A percentile compares a stretch with the other conserved stretches of the same genome.
These are phyloP conservation scores for Trametes punicea DNA, from an alignment of 768 basidiomycete species.

Conservation along the genomic window DNA sequence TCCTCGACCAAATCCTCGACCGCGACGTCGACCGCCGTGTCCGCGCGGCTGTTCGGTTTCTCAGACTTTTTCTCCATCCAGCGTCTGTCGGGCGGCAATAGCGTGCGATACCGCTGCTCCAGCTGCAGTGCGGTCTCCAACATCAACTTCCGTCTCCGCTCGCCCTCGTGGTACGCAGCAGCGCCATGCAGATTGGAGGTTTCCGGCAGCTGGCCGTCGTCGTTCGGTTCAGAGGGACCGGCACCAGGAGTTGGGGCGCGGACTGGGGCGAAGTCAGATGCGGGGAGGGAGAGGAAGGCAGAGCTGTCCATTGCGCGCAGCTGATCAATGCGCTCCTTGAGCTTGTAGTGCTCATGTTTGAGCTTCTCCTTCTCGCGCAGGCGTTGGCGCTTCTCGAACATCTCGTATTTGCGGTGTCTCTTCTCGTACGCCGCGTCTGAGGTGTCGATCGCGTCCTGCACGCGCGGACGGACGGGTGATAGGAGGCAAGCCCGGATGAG, in stretches of 20 bases:
- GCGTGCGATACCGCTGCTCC: conserved; percentile 70
- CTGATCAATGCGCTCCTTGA: conserved; percentile 86
- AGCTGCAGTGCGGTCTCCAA: conserved; percentile 60
- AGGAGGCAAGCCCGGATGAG: neutral
- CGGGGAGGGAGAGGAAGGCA: conserved; percentile 63
- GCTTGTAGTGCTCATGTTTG: conserved; percentile 87
- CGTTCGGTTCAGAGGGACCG: conserved; percentile 20
- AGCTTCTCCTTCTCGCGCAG: conserved; percentile 89
- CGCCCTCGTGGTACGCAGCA: conserved; percentile 54
- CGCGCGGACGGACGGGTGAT: neutral
- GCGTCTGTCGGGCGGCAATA: conserved; percentile 60
- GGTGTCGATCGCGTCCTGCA: conserved; percentile 58
- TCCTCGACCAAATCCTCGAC: conserved; percentile 5
- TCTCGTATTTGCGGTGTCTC: conserved; percentile 83
- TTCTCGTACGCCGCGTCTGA: conserved; percentile 80
- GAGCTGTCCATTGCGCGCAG: conserved; percentile 67
- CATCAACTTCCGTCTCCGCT: conserved; percentile 71
- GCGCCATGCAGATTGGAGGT: conserved; percentile 31
- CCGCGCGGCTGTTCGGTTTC: neutral
- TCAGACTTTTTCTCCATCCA: conserved; percentile 22
- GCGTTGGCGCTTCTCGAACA: conserved; percentile 80
- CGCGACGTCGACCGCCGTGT: neutral
- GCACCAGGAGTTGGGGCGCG: neutral
- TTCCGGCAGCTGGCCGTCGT: conserved; percentile 21
- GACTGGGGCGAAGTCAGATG: conserved; percentile 45